Percentiles rank a stretch among this genome's conserved stretches.
Conservation (phyloP, 176 grass and related monocot genomes). For the Phoenix roebelenii region DNA sequence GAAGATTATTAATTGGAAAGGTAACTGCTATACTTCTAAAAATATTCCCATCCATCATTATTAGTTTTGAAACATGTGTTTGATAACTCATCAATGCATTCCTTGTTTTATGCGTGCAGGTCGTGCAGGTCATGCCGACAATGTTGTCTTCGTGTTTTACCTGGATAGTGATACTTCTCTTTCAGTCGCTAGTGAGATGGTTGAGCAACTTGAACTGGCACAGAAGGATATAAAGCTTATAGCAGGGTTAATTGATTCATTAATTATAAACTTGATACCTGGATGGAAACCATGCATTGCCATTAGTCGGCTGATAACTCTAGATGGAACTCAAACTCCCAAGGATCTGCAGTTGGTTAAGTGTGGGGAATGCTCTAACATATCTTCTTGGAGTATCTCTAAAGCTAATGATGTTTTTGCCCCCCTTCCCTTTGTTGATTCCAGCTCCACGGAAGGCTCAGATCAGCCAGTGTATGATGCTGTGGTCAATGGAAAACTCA, state of each 20-base stretch:
- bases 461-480: background rate
- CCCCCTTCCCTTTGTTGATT: background rate
- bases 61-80: no score
- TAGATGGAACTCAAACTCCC: background rate
- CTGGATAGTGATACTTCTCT: conserved; percentile 24
- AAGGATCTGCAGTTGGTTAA: conserved; percentile 8
- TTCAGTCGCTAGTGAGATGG: conserved; percentile 36
- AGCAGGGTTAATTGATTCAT: conserved; percentile 34
- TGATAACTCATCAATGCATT: background rate
- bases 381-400: conserved; percentile 4
- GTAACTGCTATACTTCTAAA: conserved; percentile 8
- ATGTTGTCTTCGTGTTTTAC: conserved; percentile 23
- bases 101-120: conserved; percentile 13
- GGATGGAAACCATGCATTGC: conserved; percentile 18
- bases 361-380: background rate
- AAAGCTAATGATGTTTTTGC: background rate
- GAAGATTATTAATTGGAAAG: conserved; percentile 31
- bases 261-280: conserved; percentile 28
- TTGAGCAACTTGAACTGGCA: conserved; percentile 22
- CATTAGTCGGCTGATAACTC: conserved; percentile 5
- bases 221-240: conserved; percentile 22
- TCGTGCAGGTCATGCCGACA: conserved; percentile 25
- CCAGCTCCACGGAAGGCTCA: background rate
- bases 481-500: background rate
- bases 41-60: background rate